Percentiles rank a stretch among this genome's conserved stretches.
Evolutionary conservation across 2,329 filamentous ascomycete genomes (phyloP).

Genomic region (Sordariomycetes sp.): DNA sequence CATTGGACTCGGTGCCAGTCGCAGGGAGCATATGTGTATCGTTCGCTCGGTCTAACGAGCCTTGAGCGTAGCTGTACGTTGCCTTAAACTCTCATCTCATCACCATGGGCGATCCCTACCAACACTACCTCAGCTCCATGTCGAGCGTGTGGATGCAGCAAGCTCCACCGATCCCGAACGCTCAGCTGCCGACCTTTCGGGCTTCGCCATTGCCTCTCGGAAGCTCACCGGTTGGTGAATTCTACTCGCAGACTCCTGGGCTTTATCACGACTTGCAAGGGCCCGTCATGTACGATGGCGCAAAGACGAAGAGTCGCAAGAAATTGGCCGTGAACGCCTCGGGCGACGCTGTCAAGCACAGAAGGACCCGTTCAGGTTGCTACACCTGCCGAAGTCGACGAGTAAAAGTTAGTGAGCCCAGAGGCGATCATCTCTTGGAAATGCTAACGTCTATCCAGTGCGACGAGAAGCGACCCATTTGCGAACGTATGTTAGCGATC

Average conservation of each 20-base stretch:
- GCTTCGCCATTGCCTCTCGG: constrained; percentile 6
- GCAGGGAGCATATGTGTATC: no score
- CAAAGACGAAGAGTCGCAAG: constrained; percentile 30
- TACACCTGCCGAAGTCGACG: constrained; percentile 82
- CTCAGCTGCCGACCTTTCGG: constrained; percentile 9
- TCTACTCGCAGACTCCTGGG: constrained; percentile 25
- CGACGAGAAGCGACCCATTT: constrained; percentile 79
- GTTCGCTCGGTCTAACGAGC: no score
- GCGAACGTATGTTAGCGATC: constrained; percentile 69
- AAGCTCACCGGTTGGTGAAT: constrained; percentile 2
- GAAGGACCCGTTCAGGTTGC: constrained; percentile 87
- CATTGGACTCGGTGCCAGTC: no score
- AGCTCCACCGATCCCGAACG: neutral
- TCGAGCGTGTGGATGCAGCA: constrained; percentile 24
- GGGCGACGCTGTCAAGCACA: constrained; percentile 72
- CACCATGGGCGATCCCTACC: constrained; percentile 47
- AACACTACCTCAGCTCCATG: constrained; percentile 45
- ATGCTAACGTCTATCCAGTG: constrained; percentile 48
- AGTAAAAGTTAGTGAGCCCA: constrained; percentile 55
- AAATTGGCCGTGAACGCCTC: constrained; percentile 28
- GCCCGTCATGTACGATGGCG: neutral
- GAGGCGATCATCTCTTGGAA: constrained; percentile 6
- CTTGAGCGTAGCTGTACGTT: no score
- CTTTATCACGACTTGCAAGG: constrained; percentile 42
- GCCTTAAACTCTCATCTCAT: no score